Evolutionary conservation across 345 rosid species (phyloP), one percentile per base, ranked within the genome.

Genomic region (Brassica carinata): DNA sequence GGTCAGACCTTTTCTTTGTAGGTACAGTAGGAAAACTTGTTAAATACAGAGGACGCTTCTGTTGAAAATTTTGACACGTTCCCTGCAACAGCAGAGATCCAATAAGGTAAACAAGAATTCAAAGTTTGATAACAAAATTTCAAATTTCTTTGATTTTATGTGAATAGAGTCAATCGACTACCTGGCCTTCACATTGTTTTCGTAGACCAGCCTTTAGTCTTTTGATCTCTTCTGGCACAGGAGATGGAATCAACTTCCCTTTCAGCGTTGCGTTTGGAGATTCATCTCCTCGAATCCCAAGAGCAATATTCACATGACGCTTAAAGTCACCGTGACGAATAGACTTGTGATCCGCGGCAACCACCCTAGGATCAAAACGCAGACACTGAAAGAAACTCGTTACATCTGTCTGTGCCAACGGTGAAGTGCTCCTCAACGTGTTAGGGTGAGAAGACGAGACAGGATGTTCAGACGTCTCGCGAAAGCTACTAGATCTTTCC

Each of bases 401-500:
- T 77, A 91, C 89, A 69, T 95, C 98, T 38, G 83, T 86, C 78
- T 89, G 96, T 31, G 89, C 82, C 81, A 86, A 78, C 26, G 80
- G 75, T 75, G 90, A 83, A 84, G 86, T 85, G 84, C 88, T 91
- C 87, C 93, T 88, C 10, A 87, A 78, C 89, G 85, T 83, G 78
- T 77, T 88, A 45, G 90, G 89, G 67, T 87, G 87, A 87, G 98
- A 89, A 81, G 94, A 78, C 18, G 88, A 77, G 78, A 85, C 83
- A 63, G 89, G 88, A 82, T 85, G 87, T 82, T 90, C 98, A n/a
- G 86, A 81, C 77, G 87, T 84, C 86, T 92, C 95, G 26, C 94
- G 93, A 23, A 23, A 95, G 84, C 93, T 91, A 77, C 94, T 83
- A 5, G 98, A 90, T 88, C 94, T 91, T 80, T 95, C 97, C 87